phyloP scores from a whole-genome alignment of 106 monocot genomes.

The Acorus gramineus region DNA sequence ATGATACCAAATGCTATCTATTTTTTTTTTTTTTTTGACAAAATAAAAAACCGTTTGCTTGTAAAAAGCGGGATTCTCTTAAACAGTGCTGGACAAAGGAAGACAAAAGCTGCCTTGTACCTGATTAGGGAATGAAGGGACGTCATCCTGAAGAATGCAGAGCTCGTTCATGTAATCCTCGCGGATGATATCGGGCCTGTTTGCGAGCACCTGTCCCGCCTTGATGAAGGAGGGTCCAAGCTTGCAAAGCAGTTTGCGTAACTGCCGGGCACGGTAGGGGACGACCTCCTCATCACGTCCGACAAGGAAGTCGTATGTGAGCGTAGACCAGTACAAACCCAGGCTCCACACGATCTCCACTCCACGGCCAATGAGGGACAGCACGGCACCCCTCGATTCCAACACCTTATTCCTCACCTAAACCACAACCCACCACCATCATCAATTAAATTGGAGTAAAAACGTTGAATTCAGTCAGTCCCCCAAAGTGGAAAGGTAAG shows the following conservation, averaged over 20 bases:
- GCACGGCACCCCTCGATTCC: conserved; percentile 51
- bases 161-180: conserved; percentile 99
- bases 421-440: too few species aligned
- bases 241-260: conserved; percentile 77
- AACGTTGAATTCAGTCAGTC: too few species aligned
- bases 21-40: not conserved
- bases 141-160: conserved; percentile 96
- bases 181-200: conserved; percentile 94
- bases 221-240: conserved; percentile 97
- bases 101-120: conserved; percentile 10
- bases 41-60: conserved; percentile 6
- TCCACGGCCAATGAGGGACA: conserved; percentile 64
- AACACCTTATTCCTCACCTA: conserved; percentile 76
- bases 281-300: conserved; percentile 94
- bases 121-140: conserved; percentile 94
- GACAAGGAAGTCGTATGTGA: conserved; percentile 69
- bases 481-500: too few species aligned
- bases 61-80: not conserved
- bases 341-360: conserved; percentile 82
- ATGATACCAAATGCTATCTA: conserved; percentile 76
- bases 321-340: conserved; percentile 87
- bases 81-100: not conserved
- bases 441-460: too few species aligned
- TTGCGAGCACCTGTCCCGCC: conserved; percentile 97
- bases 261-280: conserved; percentile 89